Base-by-base conservation (phyloP, 116 monocot genomes). In the Phalaenopsis hybrid region DNA sequence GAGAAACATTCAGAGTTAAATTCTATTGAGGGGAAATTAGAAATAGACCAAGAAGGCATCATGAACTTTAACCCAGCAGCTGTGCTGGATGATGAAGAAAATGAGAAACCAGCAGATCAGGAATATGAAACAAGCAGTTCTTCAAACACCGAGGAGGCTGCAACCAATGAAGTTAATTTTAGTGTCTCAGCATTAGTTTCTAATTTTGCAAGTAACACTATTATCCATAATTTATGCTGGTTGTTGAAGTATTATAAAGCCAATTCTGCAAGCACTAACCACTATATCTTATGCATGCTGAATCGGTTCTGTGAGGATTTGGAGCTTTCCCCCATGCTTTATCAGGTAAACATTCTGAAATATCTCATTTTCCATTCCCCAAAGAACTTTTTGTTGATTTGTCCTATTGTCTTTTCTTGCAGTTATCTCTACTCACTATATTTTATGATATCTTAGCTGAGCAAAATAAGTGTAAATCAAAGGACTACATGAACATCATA, bases 241-340 rank as follows among this genome's bases (percentile, higher is more conserved):
- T 76, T 99, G 81, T 75, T 99, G 82, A 99, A 92, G 68, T 89
- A 89, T 81, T 95, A 95, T 67, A 92, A 86, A 77, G 89, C 81
- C 72, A 99, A 95, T 78, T 89, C 95, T 81, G 85, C 81, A 46
- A 85, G 90, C 58, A 92, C 88, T 83, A 99, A 99, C 67, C 89
- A 95, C 81, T 91, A 99, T 84, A 84, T 99, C 48, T 81, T 92
- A 85, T 92, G 86, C 81, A 92, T 99, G 93, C 50, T 99, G 55
- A 85, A 82, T 73, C 80, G 95, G 44, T 86, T 99, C 34, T 99
- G 95, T 81, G 90, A 95, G 83, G 95, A 99, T 83, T 83, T 99
- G 72, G 92, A 92, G 25, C 86, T 99, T 76, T 88, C 89, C 21
- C 93, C 98, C 25, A 88, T 99, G 90, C 84, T 99, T n/a, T 99